Evolutionary conservation across 108 stramenopile species (phyloP).

Genomic region (Conticribra guillardii): DNA sequence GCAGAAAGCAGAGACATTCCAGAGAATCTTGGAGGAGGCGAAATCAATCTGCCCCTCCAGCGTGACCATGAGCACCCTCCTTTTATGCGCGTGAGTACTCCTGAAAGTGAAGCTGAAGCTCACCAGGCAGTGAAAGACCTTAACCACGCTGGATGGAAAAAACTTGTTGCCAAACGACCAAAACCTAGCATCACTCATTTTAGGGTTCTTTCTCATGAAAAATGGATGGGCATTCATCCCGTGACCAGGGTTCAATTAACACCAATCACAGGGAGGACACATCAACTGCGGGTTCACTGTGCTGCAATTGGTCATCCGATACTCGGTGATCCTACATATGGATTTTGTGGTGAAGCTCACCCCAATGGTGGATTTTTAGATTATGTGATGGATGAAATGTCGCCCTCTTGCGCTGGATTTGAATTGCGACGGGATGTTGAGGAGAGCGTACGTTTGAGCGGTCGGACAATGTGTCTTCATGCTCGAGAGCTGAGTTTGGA

Average conservation of each 20-base stretch:
- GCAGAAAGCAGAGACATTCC: not conserved
- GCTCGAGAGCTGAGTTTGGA: constrained; percentile 58
- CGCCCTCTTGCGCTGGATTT: constrained; percentile 39
- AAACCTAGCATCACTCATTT: constrained; percentile 66
- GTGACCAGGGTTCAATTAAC: constrained; percentile 60
- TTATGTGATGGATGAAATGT: constrained; percentile 12
- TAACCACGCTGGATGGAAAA: constrained; percentile 68
- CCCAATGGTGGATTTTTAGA: constrained; percentile 55
- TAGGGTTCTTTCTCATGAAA: constrained; percentile 52
- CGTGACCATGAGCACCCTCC: constrained; percentile 78
- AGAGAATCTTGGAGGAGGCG: constrained; percentile 49
- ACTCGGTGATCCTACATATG: constrained; percentile 84
- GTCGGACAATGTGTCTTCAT: constrained; percentile 68
- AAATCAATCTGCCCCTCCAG: constrained; percentile 73
- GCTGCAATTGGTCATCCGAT: constrained; percentile 73
- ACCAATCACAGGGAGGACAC: constrained; percentile 77
- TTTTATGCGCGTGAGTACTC: constrained; percentile 75
- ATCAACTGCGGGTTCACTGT: constrained; percentile 83
- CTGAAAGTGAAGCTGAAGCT: constrained; percentile 60
- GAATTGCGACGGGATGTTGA: constrained; percentile 49
- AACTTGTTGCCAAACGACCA: constrained; percentile 60
- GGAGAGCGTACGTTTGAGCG: constrained; percentile 28
- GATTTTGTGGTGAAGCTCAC: constrained; percentile 56
- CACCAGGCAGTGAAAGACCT: constrained; percentile 58
- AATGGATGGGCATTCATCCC: constrained; percentile 41